Evolutionary conservation across 2,329 filamentous ascomycete genomes (phyloP).

Genomic region (Ceratocystis lukuohia): DNA sequence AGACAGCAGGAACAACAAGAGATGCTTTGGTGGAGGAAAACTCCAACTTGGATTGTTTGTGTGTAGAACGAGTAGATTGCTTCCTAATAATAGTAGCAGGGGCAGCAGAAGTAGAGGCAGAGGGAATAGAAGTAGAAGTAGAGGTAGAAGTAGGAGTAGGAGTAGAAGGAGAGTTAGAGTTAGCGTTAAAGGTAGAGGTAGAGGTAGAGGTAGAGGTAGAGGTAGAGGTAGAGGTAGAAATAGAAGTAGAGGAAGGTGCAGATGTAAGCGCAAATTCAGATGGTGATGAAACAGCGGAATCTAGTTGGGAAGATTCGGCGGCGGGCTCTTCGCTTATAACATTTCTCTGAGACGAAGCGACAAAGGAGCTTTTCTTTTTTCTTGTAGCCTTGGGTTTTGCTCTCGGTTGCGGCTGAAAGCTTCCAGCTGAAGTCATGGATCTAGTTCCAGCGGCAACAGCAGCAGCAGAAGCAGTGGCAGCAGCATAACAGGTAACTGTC

Average conservation of each 20-base stretch:
- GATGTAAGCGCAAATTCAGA: slow-evolving; percentile 5
- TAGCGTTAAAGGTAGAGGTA: neutral
- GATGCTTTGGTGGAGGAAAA: slow-evolving; percentile 16
- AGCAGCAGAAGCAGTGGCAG: neutral
- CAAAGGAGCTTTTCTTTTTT: neutral
- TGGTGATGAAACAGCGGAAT: slow-evolving; percentile 10
- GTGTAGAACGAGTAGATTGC: neutral
- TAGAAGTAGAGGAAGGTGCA: neutral
- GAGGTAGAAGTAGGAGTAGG: neutral
- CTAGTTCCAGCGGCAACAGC: neutral
- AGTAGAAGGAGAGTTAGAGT: neutral
- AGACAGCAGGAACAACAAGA: neutral
- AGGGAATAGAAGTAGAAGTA: neutral
- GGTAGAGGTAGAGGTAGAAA: neutral
- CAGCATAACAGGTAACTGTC: too few species aligned
- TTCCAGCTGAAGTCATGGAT: neutral
- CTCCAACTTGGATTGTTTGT: slow-evolving; percentile 15
- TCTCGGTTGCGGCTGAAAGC: slow-evolving; percentile 5
- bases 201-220: neutral
- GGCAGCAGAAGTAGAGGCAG: neutral
- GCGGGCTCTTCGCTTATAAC: slow-evolving; percentile 18
- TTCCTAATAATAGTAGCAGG: neutral
- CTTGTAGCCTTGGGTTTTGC: neutral
- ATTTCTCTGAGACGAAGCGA: slow-evolving; percentile 11
- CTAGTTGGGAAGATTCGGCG: slow-evolving; percentile 1